Evolutionary conservation across 176 grass and related monocot species (phyloP).

Genomic region (Zoysia pacifica): DNA sequence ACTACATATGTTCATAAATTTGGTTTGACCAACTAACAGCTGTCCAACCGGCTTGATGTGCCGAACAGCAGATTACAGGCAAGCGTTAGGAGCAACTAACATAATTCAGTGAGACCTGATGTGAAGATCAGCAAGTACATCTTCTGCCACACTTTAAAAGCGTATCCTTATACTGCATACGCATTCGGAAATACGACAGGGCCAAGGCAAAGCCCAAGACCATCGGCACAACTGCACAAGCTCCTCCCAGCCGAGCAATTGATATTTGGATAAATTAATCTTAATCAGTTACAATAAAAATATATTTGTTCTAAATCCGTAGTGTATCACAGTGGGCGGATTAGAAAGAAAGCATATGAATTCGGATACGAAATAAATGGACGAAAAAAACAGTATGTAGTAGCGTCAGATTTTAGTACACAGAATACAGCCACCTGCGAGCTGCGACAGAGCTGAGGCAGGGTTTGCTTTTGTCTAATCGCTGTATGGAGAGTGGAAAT

Average conservation of each 20-base stretch:
- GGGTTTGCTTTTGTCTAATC: conserved; percentile 26
- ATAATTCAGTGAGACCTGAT: conserved; percentile 19
- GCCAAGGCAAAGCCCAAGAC: no score
- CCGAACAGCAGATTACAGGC: background rate
- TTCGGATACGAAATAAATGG: background rate
- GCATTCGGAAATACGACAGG: no score
- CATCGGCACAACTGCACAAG: no score
- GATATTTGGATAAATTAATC: no score
- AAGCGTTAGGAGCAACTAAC: conserved; percentile 4
- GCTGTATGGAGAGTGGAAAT: background rate
- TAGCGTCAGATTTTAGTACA: conserved; percentile 31
- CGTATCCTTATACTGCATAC: no score
- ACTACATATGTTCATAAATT: conserved; percentile 6
- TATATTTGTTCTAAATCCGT: no score
- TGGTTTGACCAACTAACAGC: conserved; percentile 6
- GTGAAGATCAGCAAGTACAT: conserved; percentile 25
- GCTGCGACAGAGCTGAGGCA: conserved; percentile 1
- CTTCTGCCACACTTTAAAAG: no score
- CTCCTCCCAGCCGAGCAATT: no score
- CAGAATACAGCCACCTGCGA: conserved; percentile 44
- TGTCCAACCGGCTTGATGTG: conserved; percentile 2
- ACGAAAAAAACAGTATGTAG: conserved; percentile 14
- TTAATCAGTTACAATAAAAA: no score
- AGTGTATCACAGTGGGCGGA: background rate
- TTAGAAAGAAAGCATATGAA: background rate